Conservation (phyloP, 108 stramenopile species). For the Schizochytrium sp. region DNA sequence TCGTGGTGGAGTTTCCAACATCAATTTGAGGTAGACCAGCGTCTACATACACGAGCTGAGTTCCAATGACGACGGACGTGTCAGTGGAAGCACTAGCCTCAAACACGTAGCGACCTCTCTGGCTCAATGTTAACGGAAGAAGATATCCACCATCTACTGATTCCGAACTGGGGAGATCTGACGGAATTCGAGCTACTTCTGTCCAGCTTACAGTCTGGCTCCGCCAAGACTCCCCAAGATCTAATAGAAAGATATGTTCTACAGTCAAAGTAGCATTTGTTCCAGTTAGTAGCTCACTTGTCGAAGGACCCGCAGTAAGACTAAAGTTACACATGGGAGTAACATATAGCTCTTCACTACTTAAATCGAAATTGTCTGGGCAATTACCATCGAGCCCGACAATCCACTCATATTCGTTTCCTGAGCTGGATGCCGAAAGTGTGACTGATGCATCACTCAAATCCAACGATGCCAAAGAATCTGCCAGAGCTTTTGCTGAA, state of each 20-base stretch:
- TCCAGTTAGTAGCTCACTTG: neutral
- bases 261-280: slow-evolving; percentile 38
- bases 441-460: slow-evolving; percentile 22
- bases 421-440: neutral
- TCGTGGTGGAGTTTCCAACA: neutral
- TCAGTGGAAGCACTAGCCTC: neutral
- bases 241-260: neutral
- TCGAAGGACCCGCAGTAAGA: neutral
- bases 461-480: neutral
- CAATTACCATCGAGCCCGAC: slow-evolving; percentile 9
- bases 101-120: slow-evolving; percentile 39
- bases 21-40: neutral
- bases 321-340: neutral
- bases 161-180: neutral
- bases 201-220: neutral
- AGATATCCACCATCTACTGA: neutral
- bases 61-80: neutral
- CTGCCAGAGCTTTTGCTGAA: neutral
- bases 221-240: neutral
- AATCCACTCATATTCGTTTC: slow-evolving; percentile 52
- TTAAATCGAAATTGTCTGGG: slow-evolving; percentile 38
- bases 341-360: neutral
- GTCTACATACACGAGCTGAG: neutral
- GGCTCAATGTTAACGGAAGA: neutral
- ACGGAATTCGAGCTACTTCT: neutral